Conservation (phyloP, 805 yeast species). For the Saccharomycopsis fodiens region DNA sequence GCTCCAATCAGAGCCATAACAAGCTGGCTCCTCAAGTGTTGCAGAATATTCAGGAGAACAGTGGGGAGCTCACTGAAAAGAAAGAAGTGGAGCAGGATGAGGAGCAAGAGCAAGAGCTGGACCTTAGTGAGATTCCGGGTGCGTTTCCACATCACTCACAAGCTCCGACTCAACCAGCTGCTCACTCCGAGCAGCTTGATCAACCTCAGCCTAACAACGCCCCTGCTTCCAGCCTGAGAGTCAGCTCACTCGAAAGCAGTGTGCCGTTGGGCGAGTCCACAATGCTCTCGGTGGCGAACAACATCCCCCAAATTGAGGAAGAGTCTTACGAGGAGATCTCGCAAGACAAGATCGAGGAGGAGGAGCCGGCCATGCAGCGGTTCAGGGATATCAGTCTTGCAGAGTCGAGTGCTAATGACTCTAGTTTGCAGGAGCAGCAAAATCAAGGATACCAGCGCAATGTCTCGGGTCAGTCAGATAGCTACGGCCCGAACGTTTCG, state of each 20-base stretch:
- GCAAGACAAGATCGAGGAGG: background rate
- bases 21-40: no score
- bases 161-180: no score
- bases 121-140: no score
- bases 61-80: no score
- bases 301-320: slow-evolving; percentile 1
- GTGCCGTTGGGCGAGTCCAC: slow-evolving; percentile 20
- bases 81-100: no score
- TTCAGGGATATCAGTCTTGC: background rate
- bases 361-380: no score
- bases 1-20: slow-evolving; percentile 6
- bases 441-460: no score
- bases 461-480: no score
- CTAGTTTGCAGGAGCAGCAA: background rate
- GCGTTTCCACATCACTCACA: no score
- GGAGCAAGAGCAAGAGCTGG: no score
- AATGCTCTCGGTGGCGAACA: background rate
- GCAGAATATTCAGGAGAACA: no score
- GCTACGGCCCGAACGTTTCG: no score
- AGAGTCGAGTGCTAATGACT: background rate
- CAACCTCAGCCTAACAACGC: background rate
- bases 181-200: slow-evolving; percentile 1
- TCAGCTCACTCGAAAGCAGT: slow-evolving; percentile 15
- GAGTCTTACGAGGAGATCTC: background rate
- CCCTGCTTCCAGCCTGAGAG: slow-evolving; percentile 3